Evolutionary conservation across 2,329 filamentous ascomycete genomes (phyloP).

Genomic region (Lecanosticta acicola): DNA sequence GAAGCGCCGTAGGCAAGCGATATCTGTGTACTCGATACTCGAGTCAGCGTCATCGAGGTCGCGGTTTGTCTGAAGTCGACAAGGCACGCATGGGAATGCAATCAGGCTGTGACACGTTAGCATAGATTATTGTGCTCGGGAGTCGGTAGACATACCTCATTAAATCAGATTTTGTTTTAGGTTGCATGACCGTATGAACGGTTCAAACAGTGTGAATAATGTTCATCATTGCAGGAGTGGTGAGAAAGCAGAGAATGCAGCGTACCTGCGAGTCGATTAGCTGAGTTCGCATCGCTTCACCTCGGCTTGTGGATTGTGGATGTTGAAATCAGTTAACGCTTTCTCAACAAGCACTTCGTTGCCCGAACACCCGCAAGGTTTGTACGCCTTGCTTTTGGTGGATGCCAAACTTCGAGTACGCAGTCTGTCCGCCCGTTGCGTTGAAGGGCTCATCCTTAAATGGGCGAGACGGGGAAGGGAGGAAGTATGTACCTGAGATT

Average conservation of each 20-base stretch:
- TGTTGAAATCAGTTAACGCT: conserved; percentile 56
- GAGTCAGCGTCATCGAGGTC: conserved; percentile 7
- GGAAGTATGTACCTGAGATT: conserved; percentile 18
- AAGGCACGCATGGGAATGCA: conserved; percentile 2
- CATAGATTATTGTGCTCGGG: not conserved
- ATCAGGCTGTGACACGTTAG: conserved; percentile 11
- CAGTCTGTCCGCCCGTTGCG: conserved; percentile 65
- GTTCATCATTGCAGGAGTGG: conserved; percentile 55
- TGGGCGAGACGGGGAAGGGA: conserved; percentile 23
- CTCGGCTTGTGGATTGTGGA: not conserved
- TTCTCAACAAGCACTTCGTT: conserved; percentile 61
- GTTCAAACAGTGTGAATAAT: conserved; percentile 70
- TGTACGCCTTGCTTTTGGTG: conserved; percentile 57
- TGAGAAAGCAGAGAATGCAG: conserved; percentile 1
- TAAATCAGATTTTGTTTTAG: conserved; percentile 59
- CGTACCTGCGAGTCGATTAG: conserved; percentile 22
- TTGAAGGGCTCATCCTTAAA: conserved; percentile 58
- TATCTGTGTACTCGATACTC: conserved; percentile 1
- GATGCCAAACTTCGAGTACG: conserved; percentile 46
- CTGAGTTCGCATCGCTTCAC: conserved; percentile 1
- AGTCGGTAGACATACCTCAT: conserved; percentile 6
- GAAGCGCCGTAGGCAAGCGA: not conserved
- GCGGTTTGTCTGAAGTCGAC: not conserved
- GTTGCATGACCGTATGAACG: conserved; percentile 48
- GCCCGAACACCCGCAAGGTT: conserved; percentile 52